Evolutionary conservation across 139 green algal genomes (phyloP).

Genomic region (Chlorella ohadii): DNA sequence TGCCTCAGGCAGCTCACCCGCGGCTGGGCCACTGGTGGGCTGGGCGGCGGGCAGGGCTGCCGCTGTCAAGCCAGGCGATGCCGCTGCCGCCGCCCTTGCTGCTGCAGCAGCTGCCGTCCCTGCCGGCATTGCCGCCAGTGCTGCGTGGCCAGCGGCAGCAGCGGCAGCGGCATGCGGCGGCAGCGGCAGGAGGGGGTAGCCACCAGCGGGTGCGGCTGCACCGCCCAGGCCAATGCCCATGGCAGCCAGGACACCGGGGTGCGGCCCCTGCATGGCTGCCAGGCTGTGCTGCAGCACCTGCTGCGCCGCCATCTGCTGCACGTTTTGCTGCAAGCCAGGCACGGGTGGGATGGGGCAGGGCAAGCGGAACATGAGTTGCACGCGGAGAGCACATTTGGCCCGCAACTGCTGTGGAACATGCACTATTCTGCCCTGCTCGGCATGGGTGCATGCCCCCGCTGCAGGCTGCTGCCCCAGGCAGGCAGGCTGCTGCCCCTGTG

Average conservation of each 20-base stretch:
- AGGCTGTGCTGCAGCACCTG: constrained; percentile 49
- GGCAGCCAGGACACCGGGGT: background rate
- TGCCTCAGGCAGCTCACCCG: too few relatives aligned
- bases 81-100: background rate
- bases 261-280: constrained; percentile 26
- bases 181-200: background rate
- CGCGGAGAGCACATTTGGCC: background rate
- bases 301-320: constrained; percentile 47
- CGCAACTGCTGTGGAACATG: too few relatives aligned
- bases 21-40: too few relatives aligned
- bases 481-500: too few relatives aligned
- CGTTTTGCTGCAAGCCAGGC: constrained; percentile 32
- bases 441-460: too few relatives aligned
- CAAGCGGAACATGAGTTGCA: background rate
- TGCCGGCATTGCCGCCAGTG: background rate
- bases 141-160: background rate
- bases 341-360: background rate
- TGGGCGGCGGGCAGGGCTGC: too few relatives aligned
- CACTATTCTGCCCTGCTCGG: too few relatives aligned
- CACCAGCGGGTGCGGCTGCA: background rate
- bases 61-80: too few relatives aligned
- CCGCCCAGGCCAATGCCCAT: background rate
- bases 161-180: background rate
- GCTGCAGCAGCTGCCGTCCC: background rate
- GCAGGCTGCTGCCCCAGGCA: too few relatives aligned